Evolutionary conservation across 139 green algal species (phyloP).

Genomic region (Haematococcus sp.): DNA sequence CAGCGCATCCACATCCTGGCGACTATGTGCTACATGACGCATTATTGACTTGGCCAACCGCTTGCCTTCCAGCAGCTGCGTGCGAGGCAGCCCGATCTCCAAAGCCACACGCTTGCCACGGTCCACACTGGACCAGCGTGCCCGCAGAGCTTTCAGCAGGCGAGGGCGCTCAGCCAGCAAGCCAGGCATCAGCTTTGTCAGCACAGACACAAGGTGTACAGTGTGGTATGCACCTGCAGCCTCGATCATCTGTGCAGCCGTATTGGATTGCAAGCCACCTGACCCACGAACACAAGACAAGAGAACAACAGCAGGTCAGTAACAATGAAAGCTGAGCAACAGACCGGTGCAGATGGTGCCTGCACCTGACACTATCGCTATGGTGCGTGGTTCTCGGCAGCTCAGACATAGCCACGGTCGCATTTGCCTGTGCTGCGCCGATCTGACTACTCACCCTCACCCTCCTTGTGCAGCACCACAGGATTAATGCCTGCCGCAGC

Average conservation of each 20-base stretch:
- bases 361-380: too few species aligned
- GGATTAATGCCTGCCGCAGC: neutral
- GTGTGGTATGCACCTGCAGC: constrained; percentile 44
- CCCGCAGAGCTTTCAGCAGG: constrained; percentile 38
- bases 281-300: too few species aligned
- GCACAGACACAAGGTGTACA: constrained; percentile 73
- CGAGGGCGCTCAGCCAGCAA: constrained; percentile 59
- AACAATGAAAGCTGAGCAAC: too few species aligned
- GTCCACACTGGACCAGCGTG: constrained; percentile 1
- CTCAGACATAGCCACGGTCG: too few species aligned
- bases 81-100: constrained; percentile 39
- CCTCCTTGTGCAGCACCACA: neutral
- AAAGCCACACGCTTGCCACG: constrained; percentile 5
- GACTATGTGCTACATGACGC: constrained; percentile 63
- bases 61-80: constrained; percentile 77
- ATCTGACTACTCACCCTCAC: neutral
- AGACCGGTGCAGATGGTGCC: too few species aligned
- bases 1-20: constrained; percentile 60
- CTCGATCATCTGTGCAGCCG: neutral
- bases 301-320: too few species aligned
- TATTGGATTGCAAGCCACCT: too few species aligned
- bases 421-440: too few species aligned
- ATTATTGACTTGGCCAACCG: constrained; percentile 83
- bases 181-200: constrained; percentile 73
- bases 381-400: too few species aligned